These are phyloP conservation scores for Vigna radiata DNA, from an alignment of 306 rosid species.

Conservation along the genomic window DNA sequence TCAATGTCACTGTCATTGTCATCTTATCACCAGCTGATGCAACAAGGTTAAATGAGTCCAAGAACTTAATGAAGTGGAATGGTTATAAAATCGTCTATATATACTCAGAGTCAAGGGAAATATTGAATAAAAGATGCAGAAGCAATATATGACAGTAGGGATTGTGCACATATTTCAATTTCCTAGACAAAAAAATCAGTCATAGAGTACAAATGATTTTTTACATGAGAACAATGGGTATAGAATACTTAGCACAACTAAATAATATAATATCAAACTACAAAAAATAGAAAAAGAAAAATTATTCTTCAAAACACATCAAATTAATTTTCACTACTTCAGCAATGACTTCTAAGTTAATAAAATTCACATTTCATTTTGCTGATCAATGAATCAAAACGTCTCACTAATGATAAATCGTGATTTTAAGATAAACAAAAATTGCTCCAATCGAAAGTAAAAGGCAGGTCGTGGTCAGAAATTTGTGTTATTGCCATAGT, in stretches of 20 bases:
- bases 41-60: conserved; percentile 6
- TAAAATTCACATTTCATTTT: background rate
- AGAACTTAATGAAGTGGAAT: background rate
- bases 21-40: background rate
- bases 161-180: background rate
- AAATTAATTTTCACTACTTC: background rate
- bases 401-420: background rate
- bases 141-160: background rate
- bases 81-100: background rate
- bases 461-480: background rate
- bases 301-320: background rate
- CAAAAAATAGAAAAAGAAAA: background rate
- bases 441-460: background rate
- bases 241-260: background rate
- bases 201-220: background rate
- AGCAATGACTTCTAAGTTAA: conserved; percentile 1
- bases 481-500: background rate
- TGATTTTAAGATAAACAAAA: conserved; percentile 5
- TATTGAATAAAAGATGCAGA: background rate
- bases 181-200: background rate
- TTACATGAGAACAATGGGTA: background rate
- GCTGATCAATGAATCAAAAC: background rate
- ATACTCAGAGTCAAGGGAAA: background rate
- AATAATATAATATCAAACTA: background rate
- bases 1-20: background rate